A percentile compares a stretch with the other conserved stretches of the same genome.
phyloP scores from a whole-genome alignment of 2,329 filamentous ascomycete species.

The Monosporascus sp. region DNA sequence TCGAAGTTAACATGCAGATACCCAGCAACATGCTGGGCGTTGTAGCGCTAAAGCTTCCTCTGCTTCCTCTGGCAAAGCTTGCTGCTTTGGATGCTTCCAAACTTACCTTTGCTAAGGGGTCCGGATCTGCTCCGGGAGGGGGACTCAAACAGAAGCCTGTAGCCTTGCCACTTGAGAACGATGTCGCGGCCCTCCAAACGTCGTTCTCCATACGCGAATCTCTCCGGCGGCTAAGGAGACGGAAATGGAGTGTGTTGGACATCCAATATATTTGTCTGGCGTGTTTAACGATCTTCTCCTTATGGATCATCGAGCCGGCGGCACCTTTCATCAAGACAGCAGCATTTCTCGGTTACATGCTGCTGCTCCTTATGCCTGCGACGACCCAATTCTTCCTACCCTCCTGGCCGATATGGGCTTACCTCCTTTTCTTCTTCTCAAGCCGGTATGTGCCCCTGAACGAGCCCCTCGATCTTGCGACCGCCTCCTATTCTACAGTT shows the following conservation, averaged over 20 bases:
- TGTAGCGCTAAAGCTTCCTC: neutral
- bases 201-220: slow-evolving; percentile 80
- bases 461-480: slow-evolving; percentile 9
- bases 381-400: slow-evolving; percentile 90
- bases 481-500: neutral
- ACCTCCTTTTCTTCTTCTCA: slow-evolving; percentile 86
- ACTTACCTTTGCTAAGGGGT: neutral
- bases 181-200: slow-evolving; percentile 70
- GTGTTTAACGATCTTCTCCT: slow-evolving; percentile 72
- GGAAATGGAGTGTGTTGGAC: slow-evolving; percentile 79
- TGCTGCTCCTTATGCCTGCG: slow-evolving; percentile 72
- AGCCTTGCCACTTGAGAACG: neutral
- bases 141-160: neutral
- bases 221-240: slow-evolving; percentile 66
- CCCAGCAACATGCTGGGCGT: neutral
- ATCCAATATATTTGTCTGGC: slow-evolving; percentile 76
- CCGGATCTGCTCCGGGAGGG: neutral
- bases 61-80: neutral
- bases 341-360: slow-evolving; percentile 60
- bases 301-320: slow-evolving; percentile 70
- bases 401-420: slow-evolving; percentile 77
- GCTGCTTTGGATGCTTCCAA: neutral
- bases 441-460: slow-evolving; percentile 66
- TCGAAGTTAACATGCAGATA: neutral
- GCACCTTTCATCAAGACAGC: slow-evolving; percentile 75